Conservation (phyloP, 1,139 yeast genomes). For the Suzukiozyma palmioleophila region DNA sequence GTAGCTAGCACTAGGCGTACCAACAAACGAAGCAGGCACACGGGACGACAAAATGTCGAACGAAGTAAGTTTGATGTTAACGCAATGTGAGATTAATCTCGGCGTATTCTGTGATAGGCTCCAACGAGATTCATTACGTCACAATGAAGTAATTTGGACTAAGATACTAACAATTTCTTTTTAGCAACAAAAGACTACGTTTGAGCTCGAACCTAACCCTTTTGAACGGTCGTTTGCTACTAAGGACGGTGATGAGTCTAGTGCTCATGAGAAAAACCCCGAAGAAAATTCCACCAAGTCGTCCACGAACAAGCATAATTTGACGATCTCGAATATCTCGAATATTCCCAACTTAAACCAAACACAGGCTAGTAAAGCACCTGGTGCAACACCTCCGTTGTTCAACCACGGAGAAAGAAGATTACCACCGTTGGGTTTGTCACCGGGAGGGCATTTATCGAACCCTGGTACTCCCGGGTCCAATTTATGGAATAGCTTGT, state of each 20-base stretch:
- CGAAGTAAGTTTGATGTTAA: no score
- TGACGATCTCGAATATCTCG: conserved; percentile 34
- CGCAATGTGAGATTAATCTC: no score
- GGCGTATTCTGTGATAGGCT: no score
- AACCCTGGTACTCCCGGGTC: conserved; percentile 50
- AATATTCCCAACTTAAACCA: conserved; percentile 24
- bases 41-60: no score
- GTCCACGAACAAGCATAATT: conserved; percentile 27
- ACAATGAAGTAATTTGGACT: conserved; percentile 5
- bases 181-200: conserved; percentile 40
- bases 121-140: conserved; percentile 9
- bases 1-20: no score
- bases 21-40: no score
- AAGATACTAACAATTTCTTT: conserved; percentile 15
- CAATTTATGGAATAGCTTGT: conserved; percentile 44
- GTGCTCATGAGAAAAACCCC: conserved; percentile 6
- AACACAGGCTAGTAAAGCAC: conserved; percentile 20
- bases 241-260: conserved; percentile 26
- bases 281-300: conserved; percentile 5
- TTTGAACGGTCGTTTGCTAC: conserved; percentile 89
- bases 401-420: conserved; percentile 61
- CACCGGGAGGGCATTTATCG: conserved; percentile 31
- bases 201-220: conserved; percentile 91
- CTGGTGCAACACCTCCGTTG: conserved; percentile 50
- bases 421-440: conserved; percentile 51